These are phyloP conservation scores for Kodamaea lidongshanica DNA, from an alignment of 805 yeast genomes.

Conservation along the genomic window DNA sequence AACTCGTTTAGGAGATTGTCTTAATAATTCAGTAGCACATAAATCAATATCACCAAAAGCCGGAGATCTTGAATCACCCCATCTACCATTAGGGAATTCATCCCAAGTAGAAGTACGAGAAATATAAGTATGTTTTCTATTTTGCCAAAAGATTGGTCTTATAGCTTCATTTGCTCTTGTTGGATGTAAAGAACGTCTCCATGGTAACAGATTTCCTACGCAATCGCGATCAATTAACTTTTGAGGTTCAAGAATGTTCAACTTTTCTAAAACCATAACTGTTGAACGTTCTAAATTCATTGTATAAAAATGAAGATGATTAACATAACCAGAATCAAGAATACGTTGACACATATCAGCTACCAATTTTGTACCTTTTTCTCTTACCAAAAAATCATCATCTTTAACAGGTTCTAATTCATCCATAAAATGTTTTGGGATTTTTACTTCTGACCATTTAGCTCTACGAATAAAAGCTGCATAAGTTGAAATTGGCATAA, in stretches of 20 bases:
- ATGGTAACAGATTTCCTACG: constrained; percentile 47
- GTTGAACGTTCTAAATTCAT: constrained; percentile 95
- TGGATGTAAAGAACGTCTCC: constrained; percentile 87
- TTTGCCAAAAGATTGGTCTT: constrained; percentile 94
- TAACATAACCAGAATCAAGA: constrained; percentile 63
- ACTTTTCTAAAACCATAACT: constrained; percentile 73
- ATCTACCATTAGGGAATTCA: constrained; percentile 97
- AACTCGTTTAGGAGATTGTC: constrained; percentile 78
- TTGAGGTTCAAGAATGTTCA: constrained; percentile 49
- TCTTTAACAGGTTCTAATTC: constrained; percentile 77
- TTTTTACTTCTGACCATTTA: constrained; percentile 80
- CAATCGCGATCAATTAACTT: constrained; percentile 26
- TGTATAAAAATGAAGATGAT: constrained; percentile 91
- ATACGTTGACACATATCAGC: constrained; percentile 76
- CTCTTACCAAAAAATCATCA: constrained; percentile 84
- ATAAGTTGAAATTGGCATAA: constrained; percentile 97
- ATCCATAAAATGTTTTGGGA: constrained; percentile 69
- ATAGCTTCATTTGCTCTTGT: constrained; percentile 73
- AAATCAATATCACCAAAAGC: constrained; percentile 90
- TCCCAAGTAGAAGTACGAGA: constrained; percentile 93
- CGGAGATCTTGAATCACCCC: constrained; percentile 98
- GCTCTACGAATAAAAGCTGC: constrained; percentile 91
- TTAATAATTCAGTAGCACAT: constrained; percentile 69
- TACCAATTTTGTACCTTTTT: constrained; percentile 74
- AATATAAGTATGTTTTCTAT: constrained; percentile 83